phyloP scores from a whole-genome alignment of 2,329 filamentous ascomycete genomes.

The Westerdykella ornata region DNA sequence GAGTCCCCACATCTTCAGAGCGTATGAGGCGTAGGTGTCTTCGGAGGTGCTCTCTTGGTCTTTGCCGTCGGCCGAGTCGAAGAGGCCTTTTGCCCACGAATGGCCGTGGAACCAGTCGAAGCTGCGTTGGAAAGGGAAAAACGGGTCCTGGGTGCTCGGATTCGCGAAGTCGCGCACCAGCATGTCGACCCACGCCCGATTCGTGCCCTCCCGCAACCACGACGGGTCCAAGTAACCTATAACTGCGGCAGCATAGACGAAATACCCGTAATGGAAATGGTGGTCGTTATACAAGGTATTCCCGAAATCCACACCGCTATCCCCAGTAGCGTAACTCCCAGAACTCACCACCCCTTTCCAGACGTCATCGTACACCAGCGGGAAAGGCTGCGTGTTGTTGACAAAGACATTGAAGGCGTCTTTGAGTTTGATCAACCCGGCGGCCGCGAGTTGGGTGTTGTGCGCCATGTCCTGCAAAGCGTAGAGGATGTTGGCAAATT shows the following conservation, averaged over 20 bases:
- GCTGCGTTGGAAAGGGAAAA: constrained; percentile 63
- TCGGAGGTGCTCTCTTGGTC: constrained; percentile 90
- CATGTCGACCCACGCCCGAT: constrained; percentile 74
- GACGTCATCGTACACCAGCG: constrained; percentile 50
- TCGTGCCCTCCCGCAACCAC: constrained; percentile 59
- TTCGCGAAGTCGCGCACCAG: constrained; percentile 82
- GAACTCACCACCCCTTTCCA: constrained; percentile 83
- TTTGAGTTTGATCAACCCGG: constrained; percentile 47
- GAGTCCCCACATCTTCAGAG: constrained; percentile 88
- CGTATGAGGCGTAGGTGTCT: constrained; percentile 82
- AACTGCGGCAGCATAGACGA: constrained; percentile 78
- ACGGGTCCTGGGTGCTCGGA: constrained; percentile 58
- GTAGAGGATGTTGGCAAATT: constrained; percentile 44
- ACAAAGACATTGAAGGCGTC: constrained; percentile 47
- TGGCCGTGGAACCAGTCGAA: constrained; percentile 95
- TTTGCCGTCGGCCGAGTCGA: constrained; percentile 67
- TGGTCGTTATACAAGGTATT: constrained; percentile 76
- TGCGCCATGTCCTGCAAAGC: constrained; percentile 51
- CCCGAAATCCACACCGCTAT: constrained; percentile 75
- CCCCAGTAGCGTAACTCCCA: constrained; percentile 58
- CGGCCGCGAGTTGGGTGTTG: constrained; percentile 50
- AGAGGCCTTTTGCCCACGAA: constrained; percentile 84
- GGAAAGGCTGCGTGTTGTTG: constrained; percentile 43
- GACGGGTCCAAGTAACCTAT: constrained; percentile 72
- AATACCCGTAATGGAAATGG: constrained; percentile 72